Percentiles rank a stretch among this genome's conserved stretches.
Evolutionary conservation across 176 grass and related monocot genomes (phyloP).

Genomic region (Lolium perenne): DNA sequence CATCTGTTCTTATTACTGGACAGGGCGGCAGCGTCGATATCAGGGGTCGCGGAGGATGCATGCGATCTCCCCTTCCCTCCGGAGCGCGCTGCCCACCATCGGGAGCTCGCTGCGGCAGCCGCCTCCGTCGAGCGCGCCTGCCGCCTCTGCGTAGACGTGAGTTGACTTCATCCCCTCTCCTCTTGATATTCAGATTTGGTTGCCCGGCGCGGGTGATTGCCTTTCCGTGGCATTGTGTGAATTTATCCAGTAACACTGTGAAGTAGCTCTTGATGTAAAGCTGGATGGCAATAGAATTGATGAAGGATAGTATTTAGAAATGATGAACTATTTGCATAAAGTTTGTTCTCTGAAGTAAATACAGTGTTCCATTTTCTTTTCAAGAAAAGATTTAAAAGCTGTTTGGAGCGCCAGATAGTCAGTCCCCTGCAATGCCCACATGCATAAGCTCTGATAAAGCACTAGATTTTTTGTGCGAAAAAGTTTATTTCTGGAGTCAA

Average conservation of each 20-base stretch:
- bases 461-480: not conserved
- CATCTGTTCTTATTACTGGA: slow-evolving; percentile 6
- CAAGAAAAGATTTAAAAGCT: not conserved
- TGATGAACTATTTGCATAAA: not conserved
- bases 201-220: not conserved
- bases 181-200: not conserved
- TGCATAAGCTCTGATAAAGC: not conserved
- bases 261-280: slow-evolving; percentile 17
- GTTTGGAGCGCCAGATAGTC: not conserved
- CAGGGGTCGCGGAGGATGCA: not conserved
- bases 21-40: slow-evolving; percentile 20
- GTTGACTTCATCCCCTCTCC: slow-evolving; percentile 22
- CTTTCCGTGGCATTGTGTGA: not conserved
- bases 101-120: slow-evolving; percentile 63
- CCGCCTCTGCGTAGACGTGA: slow-evolving; percentile 81
- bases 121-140: slow-evolving; percentile 78
- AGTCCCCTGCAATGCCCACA: not conserved
- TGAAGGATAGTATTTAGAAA: no score
- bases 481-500: not conserved
- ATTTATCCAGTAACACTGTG: not conserved
- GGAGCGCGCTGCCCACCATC: slow-evolving; percentile 57
- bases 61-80: slow-evolving; percentile 61
- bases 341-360: not conserved
- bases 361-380: slow-evolving; percentile 2
- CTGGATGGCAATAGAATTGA: not conserved